A percentile compares a stretch with the other conserved stretches of the same genome.
These are phyloP conservation scores for Bolboschoenoplectus hybrid DNA, from an alignment of 202 grass and related monocot species.

Conservation along the genomic window DNA sequence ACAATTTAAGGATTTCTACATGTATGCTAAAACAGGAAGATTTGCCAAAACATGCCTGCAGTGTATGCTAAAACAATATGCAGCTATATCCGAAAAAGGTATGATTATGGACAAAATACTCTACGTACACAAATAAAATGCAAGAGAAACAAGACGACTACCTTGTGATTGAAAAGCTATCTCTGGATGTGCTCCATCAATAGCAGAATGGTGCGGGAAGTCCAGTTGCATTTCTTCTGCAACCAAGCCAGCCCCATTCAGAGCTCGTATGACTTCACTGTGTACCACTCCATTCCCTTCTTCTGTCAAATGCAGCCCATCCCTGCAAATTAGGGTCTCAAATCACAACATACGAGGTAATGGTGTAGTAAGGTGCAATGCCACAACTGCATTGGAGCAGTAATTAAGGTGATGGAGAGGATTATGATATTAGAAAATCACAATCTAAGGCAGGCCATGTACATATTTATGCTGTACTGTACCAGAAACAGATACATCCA, in stretches of 20 bases:
- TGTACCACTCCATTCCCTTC: constrained; percentile 77
- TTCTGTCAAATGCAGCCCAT: constrained; percentile 75
- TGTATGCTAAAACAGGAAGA: background rate
- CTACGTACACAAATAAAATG: background rate
- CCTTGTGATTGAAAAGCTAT: constrained; percentile 61
- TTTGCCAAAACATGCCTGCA: constrained; percentile 5
- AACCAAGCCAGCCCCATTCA: constrained; percentile 53
- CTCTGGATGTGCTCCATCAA: constrained; percentile 57
- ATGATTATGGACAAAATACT: background rate
- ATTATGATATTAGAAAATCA: background rate
- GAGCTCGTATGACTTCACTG: constrained; percentile 56
- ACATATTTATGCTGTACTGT: background rate
- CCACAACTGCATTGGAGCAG: background rate
- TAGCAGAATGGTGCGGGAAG: constrained; percentile 82
- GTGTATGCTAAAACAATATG: background rate
- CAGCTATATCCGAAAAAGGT: background rate
- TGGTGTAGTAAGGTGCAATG: background rate
- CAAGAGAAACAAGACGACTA: background rate
- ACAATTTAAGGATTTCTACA: background rate
- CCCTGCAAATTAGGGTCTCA: constrained; percentile 48
- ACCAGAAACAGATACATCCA: background rate
- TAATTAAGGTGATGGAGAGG: background rate
- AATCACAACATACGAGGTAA: constrained; percentile 15
- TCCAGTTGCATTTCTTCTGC: constrained; percentile 70
- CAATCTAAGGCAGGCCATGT: background rate